Evolutionary conservation across 1,139 yeast genomes (phyloP), one percentile per base, ranked within the genome.

Genomic region (Sugiyamaella neomexicana): DNA sequence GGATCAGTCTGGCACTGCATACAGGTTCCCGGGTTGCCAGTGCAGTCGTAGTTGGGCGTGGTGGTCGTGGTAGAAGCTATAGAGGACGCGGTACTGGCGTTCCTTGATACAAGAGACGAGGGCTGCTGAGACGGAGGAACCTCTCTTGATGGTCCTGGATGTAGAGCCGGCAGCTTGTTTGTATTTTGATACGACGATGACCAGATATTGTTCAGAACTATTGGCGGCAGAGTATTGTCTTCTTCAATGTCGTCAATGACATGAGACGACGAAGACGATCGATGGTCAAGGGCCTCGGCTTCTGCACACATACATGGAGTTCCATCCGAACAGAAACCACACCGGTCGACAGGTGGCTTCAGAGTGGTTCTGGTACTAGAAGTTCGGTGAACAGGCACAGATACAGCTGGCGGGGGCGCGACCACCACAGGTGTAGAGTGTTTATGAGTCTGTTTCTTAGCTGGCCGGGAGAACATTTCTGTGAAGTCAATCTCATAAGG

Each of bases 241-340:
- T 46, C 50, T 20, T 56, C 59, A 23, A 51, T 46, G 37, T 47
- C 57, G 34, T 17, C 52, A 41, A 56, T 46, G 17, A 48, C 48
- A 42, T 52, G 44, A 31, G 47, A 54, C 48, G 25, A 20, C 46
- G 50, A 41, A 31, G 47, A 54, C 48, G 25, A 20, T 44, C 60
- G 34, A 9, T 16, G 39, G 13, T 46, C 38, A 10, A 59, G 58
- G 8, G 57, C 66, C 86, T 60, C 62, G 9, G 58, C 65, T 86
- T 70, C 96, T 32, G 93, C 81, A 69, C 98, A 91, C 2, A 91
- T 88, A 72, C 98, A 91, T 4, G 96, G 95, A 0, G 96, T 85
- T 60, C 86, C 95, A 63, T 87, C 96, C 1, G 96, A 82, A 67
- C 98, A 91, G 70, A 91, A 91, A 1, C 97, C 97, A 72, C 98